Evolutionary conservation across 2,329 filamentous ascomycete genomes (phyloP).

Genomic region (Colletotrichum simmondsii): DNA sequence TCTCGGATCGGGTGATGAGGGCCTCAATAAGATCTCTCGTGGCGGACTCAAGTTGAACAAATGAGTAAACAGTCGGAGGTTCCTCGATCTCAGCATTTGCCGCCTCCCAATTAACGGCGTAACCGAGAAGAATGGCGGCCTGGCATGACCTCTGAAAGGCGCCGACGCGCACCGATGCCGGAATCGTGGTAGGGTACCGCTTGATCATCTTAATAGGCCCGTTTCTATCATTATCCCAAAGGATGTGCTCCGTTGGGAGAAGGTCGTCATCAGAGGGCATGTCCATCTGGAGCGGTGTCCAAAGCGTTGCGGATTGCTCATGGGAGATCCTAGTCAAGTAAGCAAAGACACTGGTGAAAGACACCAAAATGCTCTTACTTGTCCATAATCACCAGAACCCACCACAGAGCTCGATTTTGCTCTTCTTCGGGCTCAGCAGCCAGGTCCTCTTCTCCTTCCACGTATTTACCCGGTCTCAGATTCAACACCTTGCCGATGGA

Average conservation of each 20-base stretch:
- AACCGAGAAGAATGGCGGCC: conserved; percentile 47
- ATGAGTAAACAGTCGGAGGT: conserved; percentile 40
- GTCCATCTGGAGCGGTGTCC: conserved; percentile 47
- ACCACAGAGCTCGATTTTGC: conserved; percentile 54
- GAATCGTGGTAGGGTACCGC: conserved; percentile 41
- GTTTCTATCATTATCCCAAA: conserved; percentile 42
- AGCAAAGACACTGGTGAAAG: not conserved
- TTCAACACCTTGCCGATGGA: conserved; percentile 48
- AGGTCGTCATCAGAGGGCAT: conserved; percentile 48
- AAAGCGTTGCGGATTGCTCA: conserved; percentile 44
- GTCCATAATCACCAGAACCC: conserved; percentile 56
- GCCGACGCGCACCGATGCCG: conserved; percentile 44
- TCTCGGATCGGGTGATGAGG: conserved; percentile 45
- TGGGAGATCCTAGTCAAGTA: conserved; percentile 42
- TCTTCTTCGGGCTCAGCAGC: conserved; percentile 47
- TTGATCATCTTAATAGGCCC: conserved; percentile 38
- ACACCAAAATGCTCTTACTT: conserved; percentile 44
- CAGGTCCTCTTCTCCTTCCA: conserved; percentile 43
- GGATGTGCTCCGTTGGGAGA: conserved; percentile 46
- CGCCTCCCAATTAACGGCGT: conserved; percentile 41
- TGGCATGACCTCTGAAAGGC: conserved; percentile 49
- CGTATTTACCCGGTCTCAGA: conserved; percentile 49
- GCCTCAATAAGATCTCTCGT: conserved; percentile 46
- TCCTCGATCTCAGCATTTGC: conserved; percentile 33
- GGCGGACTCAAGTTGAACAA: conserved; percentile 45